A percentile compares a stretch with the other conserved stretches of the same genome.
phyloP scores from a whole-genome alignment of 306 rosid genomes.

The Cicer bijugum region DNA sequence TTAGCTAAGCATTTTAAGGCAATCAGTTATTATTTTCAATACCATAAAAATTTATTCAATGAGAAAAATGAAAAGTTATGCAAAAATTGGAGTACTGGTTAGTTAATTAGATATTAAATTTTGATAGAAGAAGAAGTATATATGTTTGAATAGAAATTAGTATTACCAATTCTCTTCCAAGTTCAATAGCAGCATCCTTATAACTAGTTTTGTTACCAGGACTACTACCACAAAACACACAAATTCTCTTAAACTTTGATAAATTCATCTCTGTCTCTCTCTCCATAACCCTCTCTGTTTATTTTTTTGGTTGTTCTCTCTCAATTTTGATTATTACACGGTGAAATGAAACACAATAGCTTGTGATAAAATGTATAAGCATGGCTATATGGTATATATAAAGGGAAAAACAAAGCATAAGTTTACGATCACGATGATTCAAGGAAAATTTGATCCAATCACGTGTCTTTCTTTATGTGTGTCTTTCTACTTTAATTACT shows the following conservation, averaged over 20 bases:
- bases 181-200: slow-evolving; percentile 93
- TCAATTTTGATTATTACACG: not conserved
- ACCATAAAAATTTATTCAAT: too few relatives aligned
- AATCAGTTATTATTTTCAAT: too few relatives aligned
- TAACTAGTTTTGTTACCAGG: slow-evolving; percentile 83
- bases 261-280: slow-evolving; percentile 51
- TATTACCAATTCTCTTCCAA: slow-evolving; percentile 82
- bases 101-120: not conserved
- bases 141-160: not conserved
- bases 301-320: not conserved
- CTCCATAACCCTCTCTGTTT: slow-evolving; percentile 50
- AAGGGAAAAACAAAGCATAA: slow-evolving; percentile 39
- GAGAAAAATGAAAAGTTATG: too few relatives aligned
- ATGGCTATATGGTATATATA: slow-evolving; percentile 57
- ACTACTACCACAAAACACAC: slow-evolving; percentile 97
- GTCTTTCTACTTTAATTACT: slow-evolving; percentile 41
- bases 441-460: slow-evolving; percentile 33
- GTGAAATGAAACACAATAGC: not conserved
- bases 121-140: not conserved
- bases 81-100: too few relatives aligned
- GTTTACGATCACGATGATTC: slow-evolving; percentile 46
- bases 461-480: not conserved
- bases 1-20: too few relatives aligned
- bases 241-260: slow-evolving; percentile 88
- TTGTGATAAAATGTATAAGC: slow-evolving; percentile 42